phyloP scores from a whole-genome alignment of 1,284 basidiomycete genomes.

The Ustilago lituana region DNA sequence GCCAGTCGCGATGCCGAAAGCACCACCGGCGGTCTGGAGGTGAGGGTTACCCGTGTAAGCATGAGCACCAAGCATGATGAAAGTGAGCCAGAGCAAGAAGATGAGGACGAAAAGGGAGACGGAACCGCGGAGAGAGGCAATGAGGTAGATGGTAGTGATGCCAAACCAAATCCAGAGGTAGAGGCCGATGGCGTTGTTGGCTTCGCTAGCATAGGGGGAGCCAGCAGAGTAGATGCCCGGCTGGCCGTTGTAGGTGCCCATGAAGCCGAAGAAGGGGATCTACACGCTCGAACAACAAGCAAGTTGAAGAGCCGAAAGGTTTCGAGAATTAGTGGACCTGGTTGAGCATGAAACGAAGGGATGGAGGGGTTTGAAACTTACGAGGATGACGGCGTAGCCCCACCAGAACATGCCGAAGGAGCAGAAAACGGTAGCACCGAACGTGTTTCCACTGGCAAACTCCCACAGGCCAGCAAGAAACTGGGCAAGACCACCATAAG shows the following conservation, averaged over 20 bases:
- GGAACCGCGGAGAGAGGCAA: constrained; percentile 30
- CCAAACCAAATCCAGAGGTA: constrained; percentile 57
- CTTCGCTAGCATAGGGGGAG: constrained; percentile 32
- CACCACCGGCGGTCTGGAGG: constrained; percentile 45
- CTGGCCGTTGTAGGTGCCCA: constrained; percentile 42
- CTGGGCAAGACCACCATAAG: constrained; percentile 49
- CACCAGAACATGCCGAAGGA: constrained; percentile 57
- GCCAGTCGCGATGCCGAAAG: constrained; percentile 45
- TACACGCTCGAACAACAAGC: too few species aligned
- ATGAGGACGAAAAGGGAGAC: constrained; percentile 43
- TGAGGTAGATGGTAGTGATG: constrained; percentile 52
- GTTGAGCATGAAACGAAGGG: background rate
- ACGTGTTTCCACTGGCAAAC: constrained; percentile 55
- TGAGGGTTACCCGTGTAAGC: constrained; percentile 25
- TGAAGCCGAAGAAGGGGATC: constrained; percentile 53
- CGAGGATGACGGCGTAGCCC: constrained; percentile 50
- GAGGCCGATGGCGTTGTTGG: constrained; percentile 34
- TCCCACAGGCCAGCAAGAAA: constrained; percentile 59
- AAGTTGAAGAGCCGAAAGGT: too few species aligned
- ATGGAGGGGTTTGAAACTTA: background rate
- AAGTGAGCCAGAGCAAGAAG: constrained; percentile 47
- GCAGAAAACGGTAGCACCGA: constrained; percentile 53
- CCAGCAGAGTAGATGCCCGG: constrained; percentile 42
- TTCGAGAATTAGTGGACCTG: background rate
- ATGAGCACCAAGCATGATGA: constrained; percentile 30